These are phyloP conservation scores for Cucumis variabilis DNA, from an alignment of 331 rosid genomes.

Conservation along the genomic window DNA sequence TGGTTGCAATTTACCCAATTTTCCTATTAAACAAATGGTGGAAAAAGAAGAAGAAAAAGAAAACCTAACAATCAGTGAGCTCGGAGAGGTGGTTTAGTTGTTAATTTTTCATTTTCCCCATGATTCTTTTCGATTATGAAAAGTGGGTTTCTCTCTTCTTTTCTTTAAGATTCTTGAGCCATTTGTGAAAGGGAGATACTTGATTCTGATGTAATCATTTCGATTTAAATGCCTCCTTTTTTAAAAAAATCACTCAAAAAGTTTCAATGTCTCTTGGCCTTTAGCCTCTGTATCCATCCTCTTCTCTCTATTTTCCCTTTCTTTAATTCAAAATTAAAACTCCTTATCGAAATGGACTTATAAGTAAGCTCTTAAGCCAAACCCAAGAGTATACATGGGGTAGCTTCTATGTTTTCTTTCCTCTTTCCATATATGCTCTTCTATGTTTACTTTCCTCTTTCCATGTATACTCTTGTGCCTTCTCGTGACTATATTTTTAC, in stretches of 20 bases:
- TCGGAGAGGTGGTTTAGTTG: neutral
- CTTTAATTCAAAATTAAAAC: conserved; percentile 29
- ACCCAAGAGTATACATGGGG: too few relatives aligned
- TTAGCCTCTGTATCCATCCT: conserved; percentile 22
- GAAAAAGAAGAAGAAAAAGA: neutral
- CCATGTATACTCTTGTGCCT: neutral
- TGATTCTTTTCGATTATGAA: conserved; percentile 80
- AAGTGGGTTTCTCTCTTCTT: conserved; percentile 42
- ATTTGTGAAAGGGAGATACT: conserved; percentile 55
- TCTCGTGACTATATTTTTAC: neutral
- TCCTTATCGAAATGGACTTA: conserved; percentile 33
- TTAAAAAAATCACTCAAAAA: conserved; percentile 44
- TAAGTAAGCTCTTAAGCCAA: conserved; percentile 23
- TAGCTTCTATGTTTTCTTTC: neutral
- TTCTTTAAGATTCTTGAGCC: conserved; percentile 55
- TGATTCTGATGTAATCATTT: conserved; percentile 67
- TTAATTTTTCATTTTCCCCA: conserved; percentile 13
- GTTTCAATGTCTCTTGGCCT: conserved; percentile 40
- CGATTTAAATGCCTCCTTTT: conserved; percentile 48
- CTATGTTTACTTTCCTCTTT: neutral
- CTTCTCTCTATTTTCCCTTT: neutral
- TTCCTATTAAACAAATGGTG: neutral
- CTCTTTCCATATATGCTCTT: too few relatives aligned
- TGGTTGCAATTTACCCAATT: neutral
- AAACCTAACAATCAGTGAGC: neutral